These are phyloP conservation scores for Aschersonia sp. DNA, from an alignment of 2,329 filamentous ascomycete genomes.

Conservation along the genomic window DNA sequence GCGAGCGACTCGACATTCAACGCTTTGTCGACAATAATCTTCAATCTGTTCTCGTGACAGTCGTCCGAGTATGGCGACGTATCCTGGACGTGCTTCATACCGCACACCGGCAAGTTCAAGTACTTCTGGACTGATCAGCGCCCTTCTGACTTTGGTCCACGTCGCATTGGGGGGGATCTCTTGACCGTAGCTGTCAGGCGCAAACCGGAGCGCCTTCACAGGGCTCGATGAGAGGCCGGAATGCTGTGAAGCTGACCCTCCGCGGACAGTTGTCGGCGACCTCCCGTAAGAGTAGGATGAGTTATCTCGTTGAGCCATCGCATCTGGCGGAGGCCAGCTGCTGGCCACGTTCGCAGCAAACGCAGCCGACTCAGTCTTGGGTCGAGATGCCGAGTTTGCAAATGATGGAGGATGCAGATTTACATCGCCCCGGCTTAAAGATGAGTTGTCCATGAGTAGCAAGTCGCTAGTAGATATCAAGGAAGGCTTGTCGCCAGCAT, in stretches of 20 bases:
- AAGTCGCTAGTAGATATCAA: constrained; percentile 42
- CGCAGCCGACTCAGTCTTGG: constrained; percentile 16
- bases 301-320: constrained; percentile 18
- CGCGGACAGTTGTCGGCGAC: constrained; percentile 6
- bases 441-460: constrained; percentile 30
- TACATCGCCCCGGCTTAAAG: constrained; percentile 24
- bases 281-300: constrained; percentile 11
- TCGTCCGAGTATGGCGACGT: constrained; percentile 44
- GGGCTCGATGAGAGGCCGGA: constrained; percentile 13
- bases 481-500: constrained; percentile 21
- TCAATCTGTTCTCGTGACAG: constrained; percentile 36
- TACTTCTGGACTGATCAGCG: constrained; percentile 39
- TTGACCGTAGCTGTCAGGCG: constrained; percentile 41
- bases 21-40: constrained; percentile 33
- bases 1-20: constrained; percentile 29
- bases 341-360: constrained; percentile 18
- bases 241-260: not conserved
- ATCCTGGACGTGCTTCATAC: constrained; percentile 44
- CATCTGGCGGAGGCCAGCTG: constrained; percentile 7
- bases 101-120: constrained; percentile 36
- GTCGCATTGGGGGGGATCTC: constrained; percentile 40
- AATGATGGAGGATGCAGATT: constrained; percentile 20
- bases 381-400: constrained; percentile 21
- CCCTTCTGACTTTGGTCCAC: constrained; percentile 42
- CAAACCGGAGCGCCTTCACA: constrained; percentile 22